A percentile compares a stretch with the other conserved stretches of the same genome.
Evolutionary conservation across 2,329 filamentous ascomycete species (phyloP).

Genomic region (Colletotrichum euphorbiae): DNA sequence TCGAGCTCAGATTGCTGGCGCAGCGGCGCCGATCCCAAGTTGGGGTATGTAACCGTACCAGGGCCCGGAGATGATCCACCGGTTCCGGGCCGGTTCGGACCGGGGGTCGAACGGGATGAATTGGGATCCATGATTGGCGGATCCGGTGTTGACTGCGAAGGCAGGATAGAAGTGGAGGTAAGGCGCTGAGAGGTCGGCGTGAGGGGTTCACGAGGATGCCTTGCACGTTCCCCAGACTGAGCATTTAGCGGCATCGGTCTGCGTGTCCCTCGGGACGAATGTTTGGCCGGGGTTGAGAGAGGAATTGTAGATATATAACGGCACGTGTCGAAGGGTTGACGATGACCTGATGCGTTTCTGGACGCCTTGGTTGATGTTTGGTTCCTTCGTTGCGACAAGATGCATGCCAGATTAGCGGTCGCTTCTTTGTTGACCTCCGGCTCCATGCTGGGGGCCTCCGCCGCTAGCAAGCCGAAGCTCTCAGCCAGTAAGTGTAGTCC

Average conservation of each 20-base stretch:
- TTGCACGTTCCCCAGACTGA: constrained; percentile 1
- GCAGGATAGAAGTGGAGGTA: neutral
- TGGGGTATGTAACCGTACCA: constrained; percentile 35
- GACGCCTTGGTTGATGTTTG: neutral
- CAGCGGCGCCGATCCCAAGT: constrained; percentile 8
- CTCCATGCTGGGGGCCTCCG: constrained; percentile 25
- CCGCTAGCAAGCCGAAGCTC: constrained; percentile 19
- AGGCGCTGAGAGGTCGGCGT: constrained; percentile 9
- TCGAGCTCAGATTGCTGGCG: constrained; percentile 17
- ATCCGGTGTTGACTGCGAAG: neutral
- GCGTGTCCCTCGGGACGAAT: neutral
- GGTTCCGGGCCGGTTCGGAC: constrained; percentile 32
- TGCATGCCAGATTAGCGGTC: constrained; percentile 11
- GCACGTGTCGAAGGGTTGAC: neutral
- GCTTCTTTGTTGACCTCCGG: constrained; percentile 29
- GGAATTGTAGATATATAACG: neutral
- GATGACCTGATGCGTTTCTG: neutral
- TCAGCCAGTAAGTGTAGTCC: constrained; percentile 11
- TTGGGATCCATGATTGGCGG: constrained; percentile 26
- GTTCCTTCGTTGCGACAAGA: neutral
- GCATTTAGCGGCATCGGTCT: neutral
- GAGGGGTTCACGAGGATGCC: constrained; percentile 6
- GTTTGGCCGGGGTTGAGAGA: neutral
- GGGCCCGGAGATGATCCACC: constrained; percentile 25
- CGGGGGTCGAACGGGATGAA: neutral